These are phyloP conservation scores for Boletus eberwhitei DNA, from an alignment of 768 basidiomycete species.

Conservation along the genomic window DNA sequence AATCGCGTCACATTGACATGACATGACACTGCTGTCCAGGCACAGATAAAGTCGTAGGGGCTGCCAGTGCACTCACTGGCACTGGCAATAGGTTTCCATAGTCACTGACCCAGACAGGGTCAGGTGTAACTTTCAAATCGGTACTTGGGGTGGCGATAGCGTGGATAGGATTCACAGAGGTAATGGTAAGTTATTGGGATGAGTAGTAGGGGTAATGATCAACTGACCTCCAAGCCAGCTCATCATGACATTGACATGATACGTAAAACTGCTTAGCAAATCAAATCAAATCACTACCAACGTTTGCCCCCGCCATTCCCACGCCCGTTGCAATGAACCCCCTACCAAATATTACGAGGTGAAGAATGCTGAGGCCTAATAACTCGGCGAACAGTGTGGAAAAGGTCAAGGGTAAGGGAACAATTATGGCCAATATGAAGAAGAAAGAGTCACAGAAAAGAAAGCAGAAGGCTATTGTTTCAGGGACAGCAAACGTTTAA, in stretches of 20 bases:
- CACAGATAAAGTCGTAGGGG: not conserved
- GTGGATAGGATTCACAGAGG: slow-evolving; percentile 18
- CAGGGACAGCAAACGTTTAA: no score
- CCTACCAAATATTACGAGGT: no score
- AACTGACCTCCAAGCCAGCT: not conserved
- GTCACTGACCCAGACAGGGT: not conserved
- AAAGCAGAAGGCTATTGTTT: no score
- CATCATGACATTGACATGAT: not conserved
- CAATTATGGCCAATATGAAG: no score
- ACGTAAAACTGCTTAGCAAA: not conserved
- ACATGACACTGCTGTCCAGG: slow-evolving; percentile 1
- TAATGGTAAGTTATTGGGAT: not conserved
- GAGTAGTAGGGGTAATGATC: not conserved
- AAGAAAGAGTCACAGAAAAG: no score
- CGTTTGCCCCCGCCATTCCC: no score
- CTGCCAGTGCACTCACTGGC: not conserved
- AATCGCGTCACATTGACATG: slow-evolving; percentile 1
- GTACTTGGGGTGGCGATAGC: not conserved
- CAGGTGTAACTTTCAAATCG: not conserved
- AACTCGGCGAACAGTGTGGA: no score
- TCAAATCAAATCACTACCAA: no score
- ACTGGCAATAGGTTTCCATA: not conserved
- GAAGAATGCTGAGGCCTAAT: no score
- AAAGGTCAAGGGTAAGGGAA: no score
- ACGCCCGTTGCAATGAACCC: no score